phyloP scores from a whole-genome alignment of 2,329 filamentous ascomycete species.

The Rutstroemia sp. region DNA sequence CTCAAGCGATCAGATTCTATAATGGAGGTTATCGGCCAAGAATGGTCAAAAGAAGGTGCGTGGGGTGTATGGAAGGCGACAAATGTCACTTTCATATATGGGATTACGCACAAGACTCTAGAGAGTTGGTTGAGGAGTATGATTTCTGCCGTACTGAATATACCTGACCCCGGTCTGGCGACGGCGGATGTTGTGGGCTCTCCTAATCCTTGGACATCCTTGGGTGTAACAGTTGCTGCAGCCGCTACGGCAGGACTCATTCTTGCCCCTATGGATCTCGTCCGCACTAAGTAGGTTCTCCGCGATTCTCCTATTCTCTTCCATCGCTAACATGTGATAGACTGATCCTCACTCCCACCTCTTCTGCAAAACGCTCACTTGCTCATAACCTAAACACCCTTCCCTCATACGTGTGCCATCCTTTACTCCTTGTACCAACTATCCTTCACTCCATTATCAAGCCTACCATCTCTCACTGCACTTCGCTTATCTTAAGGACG shows the following conservation, averaged over 20 bases:
- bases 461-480: slow-evolving; percentile 72
- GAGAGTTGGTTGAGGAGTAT: slow-evolving; percentile 91
- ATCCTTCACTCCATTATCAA: slow-evolving; percentile 80
- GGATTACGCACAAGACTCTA: slow-evolving; percentile 73
- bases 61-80: slow-evolving; percentile 94
- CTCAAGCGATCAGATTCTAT: slow-evolving; percentile 74
- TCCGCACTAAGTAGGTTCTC: slow-evolving; percentile 59
- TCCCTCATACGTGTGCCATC: slow-evolving; percentile 67
- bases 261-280: slow-evolving; percentile 80
- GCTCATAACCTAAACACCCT: slow-evolving; percentile 64
- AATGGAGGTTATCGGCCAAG: slow-evolving; percentile 74
- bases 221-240: slow-evolving; percentile 61
- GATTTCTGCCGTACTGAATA: slow-evolving; percentile 81
- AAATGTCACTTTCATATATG: slow-evolving; percentile 89
- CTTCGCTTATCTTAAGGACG: slow-evolving; percentile 79
- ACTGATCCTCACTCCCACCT: slow-evolving; percentile 77
- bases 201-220: slow-evolving; percentile 72
- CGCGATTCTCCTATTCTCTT: not conserved
- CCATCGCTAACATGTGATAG: slow-evolving; percentile 36
- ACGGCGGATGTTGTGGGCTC: slow-evolving; percentile 64
- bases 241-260: slow-evolving; percentile 69
- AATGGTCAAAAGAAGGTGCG: slow-evolving; percentile 83
- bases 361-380: slow-evolving; percentile 69
- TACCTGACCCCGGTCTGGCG: slow-evolving; percentile 73
- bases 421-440: slow-evolving; percentile 71